Conservation (phyloP, 148 eudicot species). For the Vaccinium myrtillus region DNA sequence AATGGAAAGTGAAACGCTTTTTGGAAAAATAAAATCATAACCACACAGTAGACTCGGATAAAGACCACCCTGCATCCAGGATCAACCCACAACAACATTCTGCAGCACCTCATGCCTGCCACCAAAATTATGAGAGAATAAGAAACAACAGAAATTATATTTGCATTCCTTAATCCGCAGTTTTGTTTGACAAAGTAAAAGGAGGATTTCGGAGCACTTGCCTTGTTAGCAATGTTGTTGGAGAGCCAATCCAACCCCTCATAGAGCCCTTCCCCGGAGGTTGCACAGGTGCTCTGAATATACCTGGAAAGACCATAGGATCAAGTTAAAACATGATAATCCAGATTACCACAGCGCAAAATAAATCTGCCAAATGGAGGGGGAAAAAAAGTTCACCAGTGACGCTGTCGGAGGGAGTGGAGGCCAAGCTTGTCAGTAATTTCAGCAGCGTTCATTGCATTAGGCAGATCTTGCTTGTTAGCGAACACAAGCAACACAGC, state of each 20-base stretch:
- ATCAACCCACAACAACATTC: constrained; percentile 6
- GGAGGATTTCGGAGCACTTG: constrained; percentile 11
- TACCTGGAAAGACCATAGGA: constrained; percentile 41
- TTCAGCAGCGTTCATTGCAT: constrained; percentile 83
- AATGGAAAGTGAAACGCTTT: constrained; percentile 10
- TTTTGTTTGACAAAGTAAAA: background rate
- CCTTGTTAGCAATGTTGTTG: constrained; percentile 78
- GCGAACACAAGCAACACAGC: constrained; percentile 75
- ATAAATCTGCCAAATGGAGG: background rate
- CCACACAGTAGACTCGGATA: constrained; percentile 2
- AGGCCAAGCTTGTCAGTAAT: constrained; percentile 75
- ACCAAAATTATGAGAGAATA: background rate
- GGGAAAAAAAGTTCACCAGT: constrained; percentile 37
- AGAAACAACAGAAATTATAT: background rate
- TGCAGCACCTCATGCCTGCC: constrained; percentile 21
- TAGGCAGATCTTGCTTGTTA: constrained; percentile 80
- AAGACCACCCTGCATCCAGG: constrained; percentile 32
- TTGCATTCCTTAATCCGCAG: background rate
- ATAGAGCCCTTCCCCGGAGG: constrained; percentile 70
- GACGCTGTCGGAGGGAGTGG: constrained; percentile 77
- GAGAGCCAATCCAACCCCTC: constrained; percentile 82
- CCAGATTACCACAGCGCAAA: background rate
- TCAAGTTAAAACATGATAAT: background rate
- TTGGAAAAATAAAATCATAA: background rate
- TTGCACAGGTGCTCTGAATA: constrained; percentile 80